Percentiles rank a stretch among this genome's conserved stretches.
These are phyloP conservation scores for Calonectria pseudoreteaudii DNA, from an alignment of 2,329 filamentous ascomycete species.

Conservation along the genomic window DNA sequence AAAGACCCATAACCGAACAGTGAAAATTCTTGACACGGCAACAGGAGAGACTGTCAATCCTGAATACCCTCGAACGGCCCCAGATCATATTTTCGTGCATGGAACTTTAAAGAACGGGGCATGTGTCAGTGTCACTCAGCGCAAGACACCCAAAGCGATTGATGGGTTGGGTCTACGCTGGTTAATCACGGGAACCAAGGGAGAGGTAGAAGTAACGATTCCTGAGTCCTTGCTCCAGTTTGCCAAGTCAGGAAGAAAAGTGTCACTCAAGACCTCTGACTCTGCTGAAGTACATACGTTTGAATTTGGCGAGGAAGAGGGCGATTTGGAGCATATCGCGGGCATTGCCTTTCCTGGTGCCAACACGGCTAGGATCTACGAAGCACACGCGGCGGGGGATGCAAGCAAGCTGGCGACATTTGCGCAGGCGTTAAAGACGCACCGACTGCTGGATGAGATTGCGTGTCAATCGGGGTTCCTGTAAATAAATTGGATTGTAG, in stretches of 20 bases:
- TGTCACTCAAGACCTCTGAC: background rate
- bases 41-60: conserved; percentile 3
- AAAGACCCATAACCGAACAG: background rate
- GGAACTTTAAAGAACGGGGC: conserved; percentile 18
- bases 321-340: background rate
- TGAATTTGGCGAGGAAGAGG: conserved; percentile 5
- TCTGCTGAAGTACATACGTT: background rate
- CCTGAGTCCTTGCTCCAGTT: background rate
- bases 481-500: background rate
- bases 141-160: conserved; percentile 10
- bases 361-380: conserved; percentile 7
- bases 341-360: background rate
- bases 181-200: conserved; percentile 26
- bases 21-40: background rate
- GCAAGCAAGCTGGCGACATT: background rate
- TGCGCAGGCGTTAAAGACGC: conserved; percentile 3
- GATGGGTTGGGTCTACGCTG: conserved; percentile 23
- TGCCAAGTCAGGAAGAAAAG: background rate
- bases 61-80: conserved; percentile 1
- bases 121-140: conserved; percentile 5
- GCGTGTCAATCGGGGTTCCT: background rate
- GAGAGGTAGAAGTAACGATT: conserved; percentile 15
- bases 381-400: background rate
- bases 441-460: background rate
- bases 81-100: conserved; percentile 22